These are phyloP conservation scores for Marchantia paleacea DNA, from an alignment of 225 moss, liverwort and hornwort genomes.

Conservation along the genomic window DNA sequence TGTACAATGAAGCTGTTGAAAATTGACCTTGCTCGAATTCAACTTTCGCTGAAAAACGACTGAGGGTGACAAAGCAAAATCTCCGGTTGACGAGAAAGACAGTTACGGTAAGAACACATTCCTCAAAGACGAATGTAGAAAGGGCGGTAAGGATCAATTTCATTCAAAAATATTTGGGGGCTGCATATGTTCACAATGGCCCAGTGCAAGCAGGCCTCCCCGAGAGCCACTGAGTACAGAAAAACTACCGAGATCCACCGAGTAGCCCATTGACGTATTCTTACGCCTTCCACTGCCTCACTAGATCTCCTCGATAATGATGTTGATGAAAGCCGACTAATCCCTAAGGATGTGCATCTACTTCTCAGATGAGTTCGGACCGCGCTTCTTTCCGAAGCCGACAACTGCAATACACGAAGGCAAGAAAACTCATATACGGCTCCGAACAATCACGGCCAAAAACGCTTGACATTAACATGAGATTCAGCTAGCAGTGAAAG, in stretches of 20 bases:
- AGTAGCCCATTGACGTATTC: not conserved
- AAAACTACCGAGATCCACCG: no score
- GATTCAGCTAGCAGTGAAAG: not conserved
- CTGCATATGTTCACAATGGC: not conserved
- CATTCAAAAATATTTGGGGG: constrained; percentile 4
- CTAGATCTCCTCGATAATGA: constrained; percentile 1
- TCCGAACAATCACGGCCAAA: not conserved
- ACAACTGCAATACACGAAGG: constrained; percentile 40
- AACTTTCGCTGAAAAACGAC: no score
- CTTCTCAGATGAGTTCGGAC: constrained; percentile 82
- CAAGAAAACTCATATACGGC: no score
- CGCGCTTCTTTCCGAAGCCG: constrained; percentile 79
- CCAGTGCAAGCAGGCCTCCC: not conserved
- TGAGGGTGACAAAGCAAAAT: no score
- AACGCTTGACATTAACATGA: no score
- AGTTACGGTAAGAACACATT: no score
- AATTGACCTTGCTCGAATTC: no score
- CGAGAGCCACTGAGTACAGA: not conserved
- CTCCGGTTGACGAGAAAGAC: no score
- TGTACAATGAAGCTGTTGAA: no score
- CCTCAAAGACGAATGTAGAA: no score
- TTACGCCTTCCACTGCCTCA: not conserved
- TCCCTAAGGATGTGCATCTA: constrained; percentile 3
- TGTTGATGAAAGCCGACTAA: not conserved
- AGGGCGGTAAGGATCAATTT: not conserved